Base-by-base conservation (phyloP, 805 yeast genomes). In the Ogataea saltuana region DNA sequence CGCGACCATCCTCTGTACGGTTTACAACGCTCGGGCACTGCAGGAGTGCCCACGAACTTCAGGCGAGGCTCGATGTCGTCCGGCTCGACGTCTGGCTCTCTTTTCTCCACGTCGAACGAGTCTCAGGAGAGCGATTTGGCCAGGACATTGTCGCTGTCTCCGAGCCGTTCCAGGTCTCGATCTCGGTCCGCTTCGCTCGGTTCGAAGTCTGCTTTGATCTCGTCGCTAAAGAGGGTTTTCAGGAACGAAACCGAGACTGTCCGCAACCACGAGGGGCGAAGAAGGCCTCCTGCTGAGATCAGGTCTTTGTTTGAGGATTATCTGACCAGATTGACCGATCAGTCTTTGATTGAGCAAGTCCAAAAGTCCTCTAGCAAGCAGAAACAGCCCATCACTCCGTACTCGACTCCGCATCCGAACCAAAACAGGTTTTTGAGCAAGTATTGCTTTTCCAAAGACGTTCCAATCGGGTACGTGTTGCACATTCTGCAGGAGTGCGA, bases 381-480 rank as follows among this genome's bases (percentile, higher is more conserved):
- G 13, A 20, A 20, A 21, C 27, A 15, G 19, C 7, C 72, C 4
- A 10, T 25, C 12, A 25, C 28, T 12, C 28, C 76, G 3, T 71
- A 60, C 48, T 46, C 61, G 6, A 55, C 64, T 1, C 57, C 63
- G 2, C 89, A 85, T 57, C 93, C 93, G 2, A 61, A 65, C 34
- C 78, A 80, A 30, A 83, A 77, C 58, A 76, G 78, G 44, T 79
- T 82, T 49, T 60, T 87, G 27, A 55, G 72, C 41, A 83, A 78
- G 59, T 85, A 84, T 61, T 72, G 87, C 3, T 69, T 75, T 16
- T 73, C 83, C n/a, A 79, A 75, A 51, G 97, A 88, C 59, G 59
- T 88, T 6, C 97, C 97, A 1, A 65, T 83, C 21, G 97, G 96
- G 0, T 78, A 80, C 49, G 55, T 89, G 8, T 57, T 88, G 11